Conservation (phyloP, 2,329 filamentous ascomycete species). For the Magnaporthales sp. region DNA sequence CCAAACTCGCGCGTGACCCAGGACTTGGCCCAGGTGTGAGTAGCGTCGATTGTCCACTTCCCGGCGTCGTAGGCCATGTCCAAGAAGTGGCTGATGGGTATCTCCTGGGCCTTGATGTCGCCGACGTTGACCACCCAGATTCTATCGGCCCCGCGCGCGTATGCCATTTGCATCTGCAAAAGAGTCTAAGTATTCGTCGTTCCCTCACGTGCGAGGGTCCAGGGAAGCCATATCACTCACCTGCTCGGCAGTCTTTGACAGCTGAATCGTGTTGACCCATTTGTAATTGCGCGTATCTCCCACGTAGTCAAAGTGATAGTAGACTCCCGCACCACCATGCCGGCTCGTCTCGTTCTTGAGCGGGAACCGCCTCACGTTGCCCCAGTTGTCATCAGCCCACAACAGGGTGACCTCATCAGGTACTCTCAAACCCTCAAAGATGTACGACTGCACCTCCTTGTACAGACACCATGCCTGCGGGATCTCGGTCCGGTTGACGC, state of each 20-base stretch:
- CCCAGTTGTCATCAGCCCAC: constrained; percentile 64
- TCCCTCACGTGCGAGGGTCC: not conserved
- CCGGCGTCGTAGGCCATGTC: constrained; percentile 59
- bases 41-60: constrained; percentile 45
- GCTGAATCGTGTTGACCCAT: constrained; percentile 57
- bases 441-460: constrained; percentile 65
- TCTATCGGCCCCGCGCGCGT: constrained; percentile 46
- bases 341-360: constrained; percentile 49
- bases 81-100: constrained; percentile 59
- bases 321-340: constrained; percentile 55
- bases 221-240: constrained; percentile 5
- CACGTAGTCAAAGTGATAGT: constrained; percentile 51
- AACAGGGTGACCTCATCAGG: constrained; percentile 60
- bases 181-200: not conserved
- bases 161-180: constrained; percentile 46
- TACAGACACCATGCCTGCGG: constrained; percentile 69
- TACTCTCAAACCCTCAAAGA: constrained; percentile 51
- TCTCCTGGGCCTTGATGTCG: constrained; percentile 54
- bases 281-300: constrained; percentile 39
- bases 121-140: constrained; percentile 64
- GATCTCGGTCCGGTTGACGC: constrained; percentile 37
- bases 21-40: constrained; percentile 43
- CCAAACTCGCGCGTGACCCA: constrained; percentile 49
- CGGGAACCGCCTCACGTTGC: constrained; percentile 55
- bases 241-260: constrained; percentile 50